A percentile compares a stretch with the other conserved stretches of the same genome.
phyloP scores from a whole-genome alignment of 495 filamentous ascomycete species.

The Aspergillus saccharolyticus region DNA sequence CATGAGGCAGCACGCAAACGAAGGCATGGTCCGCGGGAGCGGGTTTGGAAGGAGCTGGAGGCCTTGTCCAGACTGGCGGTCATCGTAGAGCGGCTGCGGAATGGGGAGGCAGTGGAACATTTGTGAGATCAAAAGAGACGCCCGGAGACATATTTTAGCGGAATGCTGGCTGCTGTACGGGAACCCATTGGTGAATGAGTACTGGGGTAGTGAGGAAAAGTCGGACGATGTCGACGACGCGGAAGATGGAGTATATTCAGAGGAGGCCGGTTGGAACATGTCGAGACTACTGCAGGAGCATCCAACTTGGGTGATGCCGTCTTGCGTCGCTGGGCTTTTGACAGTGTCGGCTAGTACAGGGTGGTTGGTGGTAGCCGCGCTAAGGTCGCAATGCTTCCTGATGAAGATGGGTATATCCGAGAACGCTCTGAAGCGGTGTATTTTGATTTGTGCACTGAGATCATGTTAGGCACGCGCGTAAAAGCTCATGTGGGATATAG shows the following conservation, averaged over 20 bases:
- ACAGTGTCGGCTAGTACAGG: conserved; percentile 20
- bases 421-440: conserved; percentile 57
- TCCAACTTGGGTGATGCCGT: conserved; percentile 29
- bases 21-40: conserved; percentile 54
- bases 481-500: background rate
- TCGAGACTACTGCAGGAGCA: conserved; percentile 34
- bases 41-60: conserved; percentile 23
- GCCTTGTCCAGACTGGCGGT: conserved; percentile 16
- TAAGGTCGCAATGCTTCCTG: conserved; percentile 54
- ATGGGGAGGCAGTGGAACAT: conserved; percentile 48
- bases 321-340: conserved; percentile 21
- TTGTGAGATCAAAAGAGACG: conserved; percentile 47
- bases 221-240: conserved; percentile 35
- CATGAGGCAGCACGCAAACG: conserved; percentile 59
- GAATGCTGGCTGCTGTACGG: conserved; percentile 52
- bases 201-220: conserved; percentile 29
- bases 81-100: conserved; percentile 36
- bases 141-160: conserved; percentile 49
- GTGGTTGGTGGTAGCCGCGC: conserved; percentile 29
- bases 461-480: conserved; percentile 4
- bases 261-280: conserved; percentile 30
- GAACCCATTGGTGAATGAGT: conserved; percentile 34
- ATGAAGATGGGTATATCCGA: conserved; percentile 56
- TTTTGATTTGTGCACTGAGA: conserved; percentile 54
- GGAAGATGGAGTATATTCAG: conserved; percentile 36